Evolutionary conservation across 2,329 filamentous ascomycete genomes (phyloP).

Genomic region (Rachicladosporium sp.): DNA sequence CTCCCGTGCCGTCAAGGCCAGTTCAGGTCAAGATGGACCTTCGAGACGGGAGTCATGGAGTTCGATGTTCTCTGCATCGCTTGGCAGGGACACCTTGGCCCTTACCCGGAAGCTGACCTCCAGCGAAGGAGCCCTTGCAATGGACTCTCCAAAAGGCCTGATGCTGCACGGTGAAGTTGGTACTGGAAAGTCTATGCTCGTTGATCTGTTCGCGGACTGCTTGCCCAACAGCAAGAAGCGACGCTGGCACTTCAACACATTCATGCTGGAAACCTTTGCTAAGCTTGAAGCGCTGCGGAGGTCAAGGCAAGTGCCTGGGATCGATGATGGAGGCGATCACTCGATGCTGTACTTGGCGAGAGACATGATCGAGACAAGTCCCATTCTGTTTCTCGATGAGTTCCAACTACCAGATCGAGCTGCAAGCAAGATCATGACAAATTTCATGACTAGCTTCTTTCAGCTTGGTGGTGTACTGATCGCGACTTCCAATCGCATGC

Average conservation of each 20-base stretch:
- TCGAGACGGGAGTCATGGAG: slow-evolving; percentile 29
- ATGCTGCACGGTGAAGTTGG: slow-evolving; percentile 74
- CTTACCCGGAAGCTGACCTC: slow-evolving; percentile 57
- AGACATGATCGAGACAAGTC: slow-evolving; percentile 61
- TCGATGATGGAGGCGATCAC: slow-evolving; percentile 40
- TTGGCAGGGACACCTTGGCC: slow-evolving; percentile 45
- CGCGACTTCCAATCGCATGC: slow-evolving; percentile 72
- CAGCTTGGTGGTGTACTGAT: slow-evolving; percentile 70
- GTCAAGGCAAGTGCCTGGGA: slow-evolving; percentile 14
- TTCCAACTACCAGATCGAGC: slow-evolving; percentile 73
- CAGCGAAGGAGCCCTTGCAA: slow-evolving; percentile 57
- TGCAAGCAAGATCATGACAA: slow-evolving; percentile 66
- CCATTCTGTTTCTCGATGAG: slow-evolving; percentile 70
- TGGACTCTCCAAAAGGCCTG: slow-evolving; percentile 61
- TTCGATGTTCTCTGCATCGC: slow-evolving; percentile 38
- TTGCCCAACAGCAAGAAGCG: slow-evolving; percentile 61
- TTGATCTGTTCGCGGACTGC: slow-evolving; percentile 68
- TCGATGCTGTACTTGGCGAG: slow-evolving; percentile 62
- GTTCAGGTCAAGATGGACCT: slow-evolving; percentile 13
- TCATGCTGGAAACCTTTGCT: slow-evolving; percentile 68
- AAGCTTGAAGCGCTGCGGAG: slow-evolving; percentile 54
- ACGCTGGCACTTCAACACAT: slow-evolving; percentile 74
- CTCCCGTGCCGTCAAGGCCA: slow-evolving; percentile 29
- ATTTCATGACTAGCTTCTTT: slow-evolving; percentile 68
- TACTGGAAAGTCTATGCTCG: slow-evolving; percentile 74